These are phyloP conservation scores for Ophiostoma himal-ulmi DNA, from an alignment of 2,329 filamentous ascomycete species.

Conservation along the genomic window DNA sequence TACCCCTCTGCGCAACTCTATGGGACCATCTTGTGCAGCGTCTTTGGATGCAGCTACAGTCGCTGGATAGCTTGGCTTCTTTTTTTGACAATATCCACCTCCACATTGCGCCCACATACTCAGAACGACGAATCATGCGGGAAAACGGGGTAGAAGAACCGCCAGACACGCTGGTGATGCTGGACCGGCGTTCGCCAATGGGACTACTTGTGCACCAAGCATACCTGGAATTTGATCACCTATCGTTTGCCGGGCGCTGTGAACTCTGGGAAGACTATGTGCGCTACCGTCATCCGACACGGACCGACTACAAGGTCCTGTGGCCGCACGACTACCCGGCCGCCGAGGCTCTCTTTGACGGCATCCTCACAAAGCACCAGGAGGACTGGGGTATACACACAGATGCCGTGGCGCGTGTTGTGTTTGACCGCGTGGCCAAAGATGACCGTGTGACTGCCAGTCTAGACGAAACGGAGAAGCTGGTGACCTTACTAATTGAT, in stretches of 20 bases:
- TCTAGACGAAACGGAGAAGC: slow-evolving; percentile 24
- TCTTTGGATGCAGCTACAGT: slow-evolving; percentile 72
- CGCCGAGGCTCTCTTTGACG: slow-evolving; percentile 51
- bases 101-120: slow-evolving; percentile 57
- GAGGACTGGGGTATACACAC: slow-evolving; percentile 37
- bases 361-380: slow-evolving; percentile 38
- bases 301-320: slow-evolving; percentile 55
- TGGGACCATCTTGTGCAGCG: slow-evolving; percentile 70
- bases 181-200: slow-evolving; percentile 70
- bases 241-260: slow-evolving; percentile 73
- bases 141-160: slow-evolving; percentile 46
- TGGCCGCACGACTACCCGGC: slow-evolving; percentile 40
- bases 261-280: slow-evolving; percentile 79
- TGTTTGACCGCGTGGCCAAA: slow-evolving; percentile 23
- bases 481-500: slow-evolving; percentile 24
- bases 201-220: slow-evolving; percentile 74
- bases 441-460: slow-evolving; percentile 20
- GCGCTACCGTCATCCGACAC: slow-evolving; percentile 71
- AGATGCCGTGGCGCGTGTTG: slow-evolving; percentile 17
- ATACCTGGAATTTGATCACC: slow-evolving; percentile 69
- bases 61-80: slow-evolving; percentile 67
- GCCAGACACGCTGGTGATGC: slow-evolving; percentile 48
- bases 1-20: slow-evolving; percentile 37
- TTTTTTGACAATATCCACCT: slow-evolving; percentile 59
- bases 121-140: slow-evolving; percentile 51